Evolutionary conservation across 306 rosid species (phyloP).

Genomic region (Cercis canadensis): DNA sequence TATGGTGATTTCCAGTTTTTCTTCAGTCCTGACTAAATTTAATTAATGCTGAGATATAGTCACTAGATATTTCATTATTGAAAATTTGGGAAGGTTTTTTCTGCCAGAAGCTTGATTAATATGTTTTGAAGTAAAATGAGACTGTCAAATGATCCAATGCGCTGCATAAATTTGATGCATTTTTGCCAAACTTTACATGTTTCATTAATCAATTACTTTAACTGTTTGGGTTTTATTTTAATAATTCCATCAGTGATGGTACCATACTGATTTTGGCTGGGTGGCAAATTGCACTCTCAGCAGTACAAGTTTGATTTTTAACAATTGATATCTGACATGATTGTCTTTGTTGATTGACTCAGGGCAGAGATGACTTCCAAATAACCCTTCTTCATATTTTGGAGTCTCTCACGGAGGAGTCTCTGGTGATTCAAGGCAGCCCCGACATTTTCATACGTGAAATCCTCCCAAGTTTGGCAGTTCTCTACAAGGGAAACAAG

Average conservation of each 20-base stretch:
- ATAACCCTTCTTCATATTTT: constrained; percentile 87
- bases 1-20: background rate
- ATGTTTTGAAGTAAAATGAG: constrained; percentile 1
- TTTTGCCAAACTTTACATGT: background rate
- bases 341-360: constrained; percentile 43
- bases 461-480: constrained; percentile 91
- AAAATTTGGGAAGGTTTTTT: background rate
- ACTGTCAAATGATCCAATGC: background rate
- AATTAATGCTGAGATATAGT: constrained; percentile 14
- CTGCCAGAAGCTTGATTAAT: constrained; percentile 2
- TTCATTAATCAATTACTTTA: background rate
- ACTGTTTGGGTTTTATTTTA: background rate
- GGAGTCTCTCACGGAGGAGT: constrained; percentile 88
- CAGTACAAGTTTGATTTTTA: constrained; percentile 22
- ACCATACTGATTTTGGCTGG: constrained; percentile 15
- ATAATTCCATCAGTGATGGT: constrained; percentile 12
- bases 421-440: constrained; percentile 62
- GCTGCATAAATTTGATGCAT: background rate
- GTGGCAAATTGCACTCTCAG: background rate
- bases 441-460: constrained; percentile 74
- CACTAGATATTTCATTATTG: background rate
- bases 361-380: constrained; percentile 99
- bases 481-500: constrained; percentile 90
- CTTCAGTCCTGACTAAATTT: background rate
- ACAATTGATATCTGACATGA: constrained; percentile 37